Conservation (phyloP, 2,329 filamentous ascomycete species). For the Neobulgaria alba region DNA sequence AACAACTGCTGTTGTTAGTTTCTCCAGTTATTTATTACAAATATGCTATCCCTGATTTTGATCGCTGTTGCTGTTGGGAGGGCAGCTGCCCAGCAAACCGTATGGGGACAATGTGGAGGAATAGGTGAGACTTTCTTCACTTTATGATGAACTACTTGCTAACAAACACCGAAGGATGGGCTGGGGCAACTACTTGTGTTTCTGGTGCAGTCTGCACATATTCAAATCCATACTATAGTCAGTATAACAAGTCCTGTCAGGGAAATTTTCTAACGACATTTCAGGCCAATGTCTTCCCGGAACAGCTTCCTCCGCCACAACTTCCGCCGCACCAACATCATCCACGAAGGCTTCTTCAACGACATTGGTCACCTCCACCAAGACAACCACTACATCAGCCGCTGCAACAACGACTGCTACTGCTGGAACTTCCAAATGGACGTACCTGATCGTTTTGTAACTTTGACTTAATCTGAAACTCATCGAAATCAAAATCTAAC, state of each 20-base stretch:
- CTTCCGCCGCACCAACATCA: not conserved
- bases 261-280: not conserved
- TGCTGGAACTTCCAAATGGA: not conserved
- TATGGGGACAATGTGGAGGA: constrained; percentile 2
- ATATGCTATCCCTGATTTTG: no score
- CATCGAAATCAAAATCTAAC: not conserved
- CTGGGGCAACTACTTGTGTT: not conserved
- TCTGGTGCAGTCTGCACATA: constrained; percentile 14
- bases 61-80: no score
- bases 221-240: constrained; percentile 9
- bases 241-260: not conserved
- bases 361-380: not conserved
- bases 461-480: not conserved
- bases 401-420: not conserved
- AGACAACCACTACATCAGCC: not conserved
- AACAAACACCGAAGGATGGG: not conserved
- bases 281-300: not conserved
- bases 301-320: not conserved
- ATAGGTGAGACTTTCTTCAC: not conserved
- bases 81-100: not conserved
- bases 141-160: not conserved
- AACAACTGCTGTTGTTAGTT: no score
- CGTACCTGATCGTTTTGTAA: not conserved
- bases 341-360: not conserved
- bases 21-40: no score